Evolutionary conservation across 495 filamentous ascomycete genomes (phyloP).

Genomic region (Aspergillus bridgeri): DNA sequence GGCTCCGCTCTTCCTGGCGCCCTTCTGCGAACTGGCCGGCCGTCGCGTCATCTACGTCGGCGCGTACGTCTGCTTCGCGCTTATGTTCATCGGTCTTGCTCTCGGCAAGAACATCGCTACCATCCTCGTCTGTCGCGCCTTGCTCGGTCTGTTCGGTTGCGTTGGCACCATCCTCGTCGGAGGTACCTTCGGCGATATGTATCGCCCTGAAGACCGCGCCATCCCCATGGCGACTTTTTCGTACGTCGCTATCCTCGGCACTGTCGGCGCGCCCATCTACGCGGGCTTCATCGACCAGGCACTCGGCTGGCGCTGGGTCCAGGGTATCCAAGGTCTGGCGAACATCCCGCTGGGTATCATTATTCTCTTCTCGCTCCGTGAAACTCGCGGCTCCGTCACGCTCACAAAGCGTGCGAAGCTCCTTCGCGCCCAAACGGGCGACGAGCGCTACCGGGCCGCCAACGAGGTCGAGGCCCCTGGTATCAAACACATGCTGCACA

Average conservation of each 20-base stretch:
- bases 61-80: slow-evolving; percentile 34
- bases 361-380: slow-evolving; percentile 55
- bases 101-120: slow-evolving; percentile 62
- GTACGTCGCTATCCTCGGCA: slow-evolving; percentile 70
- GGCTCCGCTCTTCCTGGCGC: slow-evolving; percentile 43
- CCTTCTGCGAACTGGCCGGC: slow-evolving; percentile 44
- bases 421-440: slow-evolving; percentile 55
- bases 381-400: slow-evolving; percentile 65
- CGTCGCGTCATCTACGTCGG: slow-evolving; percentile 39
- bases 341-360: slow-evolving; percentile 54
- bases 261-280: slow-evolving; percentile 66
- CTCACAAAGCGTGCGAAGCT: slow-evolving; percentile 55
- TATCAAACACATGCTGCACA: slow-evolving; percentile 37
- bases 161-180: slow-evolving; percentile 77
- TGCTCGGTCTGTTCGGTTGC: slow-evolving; percentile 73
- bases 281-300: slow-evolving; percentile 69
- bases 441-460: slow-evolving; percentile 64
- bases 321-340: slow-evolving; percentile 75
- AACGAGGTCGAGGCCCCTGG: slow-evolving; percentile 53
- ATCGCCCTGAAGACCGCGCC: slow-evolving; percentile 68
- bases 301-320: slow-evolving; percentile 75
- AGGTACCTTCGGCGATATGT: slow-evolving; percentile 72
- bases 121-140: slow-evolving; percentile 62
- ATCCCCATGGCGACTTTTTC: slow-evolving; percentile 78
- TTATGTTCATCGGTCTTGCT: slow-evolving; percentile 43